Evolutionary conservation across 306 rosid species (phyloP).

Genomic region (Glycyrrhiza uralensis): DNA sequence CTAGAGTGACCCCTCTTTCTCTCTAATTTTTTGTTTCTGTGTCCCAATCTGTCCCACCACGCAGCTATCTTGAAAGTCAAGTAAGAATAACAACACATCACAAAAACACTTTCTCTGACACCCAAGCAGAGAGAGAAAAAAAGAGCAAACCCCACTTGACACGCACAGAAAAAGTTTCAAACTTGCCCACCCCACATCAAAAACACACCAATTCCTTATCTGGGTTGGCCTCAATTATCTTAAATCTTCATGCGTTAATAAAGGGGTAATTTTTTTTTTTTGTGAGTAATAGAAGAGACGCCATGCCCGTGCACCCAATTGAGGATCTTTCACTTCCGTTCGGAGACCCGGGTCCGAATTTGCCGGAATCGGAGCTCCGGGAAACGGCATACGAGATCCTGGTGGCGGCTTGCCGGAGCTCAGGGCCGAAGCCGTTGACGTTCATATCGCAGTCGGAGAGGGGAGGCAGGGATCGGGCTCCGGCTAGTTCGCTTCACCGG

Average conservation of each 20-base stretch:
- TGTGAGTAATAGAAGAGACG: no score
- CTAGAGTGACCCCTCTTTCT: not conserved
- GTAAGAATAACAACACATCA: slow-evolving; percentile 43
- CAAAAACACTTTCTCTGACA: slow-evolving; percentile 25
- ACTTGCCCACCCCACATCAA: slow-evolving; percentile 31
- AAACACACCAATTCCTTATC: slow-evolving; percentile 15
- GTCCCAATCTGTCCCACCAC: slow-evolving; percentile 21
- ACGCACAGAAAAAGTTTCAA: slow-evolving; percentile 18
- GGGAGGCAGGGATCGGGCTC: slow-evolving; percentile 42
- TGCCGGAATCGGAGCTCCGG: slow-evolving; percentile 79
- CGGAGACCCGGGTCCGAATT: slow-evolving; percentile 37
- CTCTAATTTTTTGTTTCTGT: not conserved
- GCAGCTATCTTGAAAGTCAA: slow-evolving; percentile 50
- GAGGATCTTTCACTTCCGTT: slow-evolving; percentile 68
- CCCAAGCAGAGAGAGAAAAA: not conserved
- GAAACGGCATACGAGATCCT: slow-evolving; percentile 88
- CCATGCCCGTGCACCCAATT: slow-evolving; percentile 59
- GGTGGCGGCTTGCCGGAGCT: slow-evolving; percentile 72
- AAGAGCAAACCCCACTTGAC: slow-evolving; percentile 15
- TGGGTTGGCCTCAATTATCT: not conserved
- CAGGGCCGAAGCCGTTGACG: slow-evolving; percentile 75
- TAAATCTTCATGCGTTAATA: not conserved
- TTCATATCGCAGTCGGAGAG: slow-evolving; percentile 79
- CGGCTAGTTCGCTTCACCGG: slow-evolving; percentile 59
- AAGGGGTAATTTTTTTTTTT: not conserved